These are phyloP conservation scores for Microdochium bolleyi DNA, from an alignment of 2,329 filamentous ascomycete species.

Conservation along the genomic window DNA sequence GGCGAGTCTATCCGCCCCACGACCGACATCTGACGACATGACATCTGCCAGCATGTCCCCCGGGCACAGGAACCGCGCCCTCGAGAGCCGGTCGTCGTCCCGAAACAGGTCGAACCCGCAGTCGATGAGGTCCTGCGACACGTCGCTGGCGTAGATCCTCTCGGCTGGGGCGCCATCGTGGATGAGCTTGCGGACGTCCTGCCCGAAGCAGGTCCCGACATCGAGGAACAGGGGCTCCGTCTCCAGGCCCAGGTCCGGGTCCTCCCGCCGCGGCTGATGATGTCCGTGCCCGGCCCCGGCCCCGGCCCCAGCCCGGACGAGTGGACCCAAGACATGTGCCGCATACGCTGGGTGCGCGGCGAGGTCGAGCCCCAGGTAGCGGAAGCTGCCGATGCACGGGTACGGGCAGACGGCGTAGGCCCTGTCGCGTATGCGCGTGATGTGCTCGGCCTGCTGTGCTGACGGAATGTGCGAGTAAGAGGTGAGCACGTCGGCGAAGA, in stretches of 20 bases:
- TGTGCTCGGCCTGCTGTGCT: slow-evolving; percentile 11
- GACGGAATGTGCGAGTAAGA: background rate
- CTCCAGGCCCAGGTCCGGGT: background rate
- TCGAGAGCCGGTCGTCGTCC: slow-evolving; percentile 21
- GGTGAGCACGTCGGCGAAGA: background rate
- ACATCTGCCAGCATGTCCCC: slow-evolving; percentile 18
- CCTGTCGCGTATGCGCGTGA: slow-evolving; percentile 12
- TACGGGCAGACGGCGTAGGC: slow-evolving; percentile 22
- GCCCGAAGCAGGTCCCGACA: slow-evolving; percentile 31
- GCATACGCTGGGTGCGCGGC: slow-evolving; percentile 14
- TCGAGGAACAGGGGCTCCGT: slow-evolving; percentile 26
- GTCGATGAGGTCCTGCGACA: slow-evolving; percentile 26
- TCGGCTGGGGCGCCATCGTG: slow-evolving; percentile 20
- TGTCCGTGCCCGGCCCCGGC: slow-evolving; percentile 4
- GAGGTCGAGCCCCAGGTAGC: slow-evolving; percentile 31
- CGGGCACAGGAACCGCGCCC: slow-evolving; percentile 25
- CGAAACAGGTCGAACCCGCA: slow-evolving; percentile 31
- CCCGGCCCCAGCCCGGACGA: slow-evolving; percentile 18
- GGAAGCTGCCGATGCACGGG: slow-evolving; percentile 32
- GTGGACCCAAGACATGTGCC: slow-evolving; percentile 16
- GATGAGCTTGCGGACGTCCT: slow-evolving; percentile 32
- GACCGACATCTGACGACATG: slow-evolving; percentile 8
- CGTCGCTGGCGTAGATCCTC: slow-evolving; percentile 23
- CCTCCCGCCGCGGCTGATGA: background rate
- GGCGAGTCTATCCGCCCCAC: slow-evolving; percentile 17